Conservation (phyloP, 2,329 filamentous ascomycete genomes). For the Xylariaceae sp. region DNA sequence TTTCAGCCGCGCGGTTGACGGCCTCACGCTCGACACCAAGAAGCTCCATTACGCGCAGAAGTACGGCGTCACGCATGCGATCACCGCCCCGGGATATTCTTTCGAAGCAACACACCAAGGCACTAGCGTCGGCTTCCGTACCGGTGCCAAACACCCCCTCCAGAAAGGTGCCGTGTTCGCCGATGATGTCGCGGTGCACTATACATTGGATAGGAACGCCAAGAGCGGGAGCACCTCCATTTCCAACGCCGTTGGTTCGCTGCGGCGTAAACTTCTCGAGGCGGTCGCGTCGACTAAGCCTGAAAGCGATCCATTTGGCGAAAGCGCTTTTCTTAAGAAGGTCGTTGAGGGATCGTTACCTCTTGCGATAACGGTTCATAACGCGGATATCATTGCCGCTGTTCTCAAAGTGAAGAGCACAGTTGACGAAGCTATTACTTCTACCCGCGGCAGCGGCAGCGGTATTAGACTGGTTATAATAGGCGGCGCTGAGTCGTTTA, state of each 20-base stretch:
- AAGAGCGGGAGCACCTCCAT: constrained; percentile 47
- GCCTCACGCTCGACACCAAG: constrained; percentile 51
- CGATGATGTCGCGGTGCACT: constrained; percentile 53
- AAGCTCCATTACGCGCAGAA: constrained; percentile 50
- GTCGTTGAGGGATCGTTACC: constrained; percentile 53
- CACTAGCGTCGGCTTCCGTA: constrained; percentile 56
- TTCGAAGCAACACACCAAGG: constrained; percentile 47
- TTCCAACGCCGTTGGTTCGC: constrained; percentile 37
- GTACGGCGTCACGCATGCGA: constrained; percentile 56
- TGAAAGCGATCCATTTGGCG: constrained; percentile 41
- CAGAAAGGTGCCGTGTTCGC: constrained; percentile 50
- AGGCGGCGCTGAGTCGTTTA: constrained; percentile 59
- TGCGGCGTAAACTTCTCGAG: constrained; percentile 25
- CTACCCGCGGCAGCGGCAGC: constrained; percentile 13
- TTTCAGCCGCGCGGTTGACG: constrained; percentile 58
- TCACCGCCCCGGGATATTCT: constrained; percentile 51
- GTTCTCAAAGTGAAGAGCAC: constrained; percentile 55
- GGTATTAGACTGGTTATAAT: constrained; percentile 52
- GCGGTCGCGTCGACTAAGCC: constrained; percentile 42
- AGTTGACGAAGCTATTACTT: constrained; percentile 43
- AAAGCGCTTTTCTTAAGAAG: constrained; percentile 47
- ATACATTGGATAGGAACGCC: constrained; percentile 48
- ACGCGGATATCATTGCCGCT: constrained; percentile 59
- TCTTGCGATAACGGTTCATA: constrained; percentile 57
- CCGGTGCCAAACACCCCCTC: constrained; percentile 44